Evolutionary conservation across 2,329 filamentous ascomycete genomes (phyloP), one percentile per base, ranked within the genome.

Genomic region (Xylariales sp.): DNA sequence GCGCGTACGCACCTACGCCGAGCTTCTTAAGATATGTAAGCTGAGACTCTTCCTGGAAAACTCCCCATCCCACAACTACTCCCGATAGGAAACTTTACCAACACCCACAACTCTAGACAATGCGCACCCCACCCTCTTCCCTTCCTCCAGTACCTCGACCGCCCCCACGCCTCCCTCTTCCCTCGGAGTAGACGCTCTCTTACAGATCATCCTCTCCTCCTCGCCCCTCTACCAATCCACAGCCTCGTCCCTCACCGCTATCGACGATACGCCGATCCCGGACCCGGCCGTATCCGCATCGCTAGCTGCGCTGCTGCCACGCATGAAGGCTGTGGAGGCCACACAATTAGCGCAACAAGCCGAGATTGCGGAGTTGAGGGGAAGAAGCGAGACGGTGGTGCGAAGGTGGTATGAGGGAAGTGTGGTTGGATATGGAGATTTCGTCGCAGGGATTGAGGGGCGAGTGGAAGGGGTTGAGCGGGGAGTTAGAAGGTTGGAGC

Each of bases 321-420:
- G 80, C 33, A 82, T 88, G 65, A 75, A 74, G 49, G 75, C 72
- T 15, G 63, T 80, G 14, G 75, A 79, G 47, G 70, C 73, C 0
- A 74, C 73, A 4, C 84, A 88, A 54, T 59, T 74, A 15, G 71
- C 76, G 12, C 83, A 88, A 60, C 70, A 62, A 28, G 69, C 71
- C 35, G 78, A 84, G 59, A 76, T 86, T 47, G 76, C 74, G 16
- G 76, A 76, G 58, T 71, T 85, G 57, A 74, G 79, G 58, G 74
- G 65, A 47, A 74, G 73, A 49, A 90, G 76, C 64, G 86, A 80
- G 61, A 60, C 61, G 47, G 66, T 76, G 18, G 63, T 88, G 45
- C 74, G 82, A 49, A 63, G 70, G 25, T 94, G 88, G 84, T 89
- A 91, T 62, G 82, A 89, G 58, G 68, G 78, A 18, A 78, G 80